Evolutionary conservation across 805 yeast species (phyloP).

Genomic region (Isabelozyma rhagii): DNA sequence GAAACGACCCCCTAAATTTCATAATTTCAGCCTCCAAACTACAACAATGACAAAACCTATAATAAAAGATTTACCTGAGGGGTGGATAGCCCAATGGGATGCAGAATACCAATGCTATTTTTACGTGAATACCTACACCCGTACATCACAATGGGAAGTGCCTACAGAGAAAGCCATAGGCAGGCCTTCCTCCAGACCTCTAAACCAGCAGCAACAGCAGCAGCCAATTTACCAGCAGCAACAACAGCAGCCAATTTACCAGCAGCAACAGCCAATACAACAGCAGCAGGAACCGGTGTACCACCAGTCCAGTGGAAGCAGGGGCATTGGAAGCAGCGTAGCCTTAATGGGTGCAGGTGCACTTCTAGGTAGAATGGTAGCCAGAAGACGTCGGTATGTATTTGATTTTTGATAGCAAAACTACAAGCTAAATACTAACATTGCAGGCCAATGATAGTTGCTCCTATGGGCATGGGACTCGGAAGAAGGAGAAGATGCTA

Average conservation of each 20-base stretch:
- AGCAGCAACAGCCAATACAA: not conserved
- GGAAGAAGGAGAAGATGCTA: not conserved
- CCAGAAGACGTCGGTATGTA: not conserved
- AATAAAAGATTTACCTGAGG: slow-evolving; percentile 19
- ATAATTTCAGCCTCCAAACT: too few species aligned
- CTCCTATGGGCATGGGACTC: not conserved
- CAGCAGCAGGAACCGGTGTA: not conserved
- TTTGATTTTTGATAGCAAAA: not conserved
- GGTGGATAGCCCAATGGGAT: slow-evolving; percentile 36
- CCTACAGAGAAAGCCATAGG: slow-evolving; percentile 10
- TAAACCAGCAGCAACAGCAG: slow-evolving; percentile 2
- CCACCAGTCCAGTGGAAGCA: not conserved
- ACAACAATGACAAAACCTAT: slow-evolving; percentile 1
- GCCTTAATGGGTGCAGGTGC: not conserved
- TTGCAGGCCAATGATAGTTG: not conserved
- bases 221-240: not conserved
- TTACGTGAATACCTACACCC: slow-evolving; percentile 22
- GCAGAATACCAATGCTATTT: slow-evolving; percentile 25
- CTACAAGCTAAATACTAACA: too few species aligned
- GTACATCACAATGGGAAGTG: slow-evolving; percentile 28
- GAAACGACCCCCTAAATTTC: too few species aligned
- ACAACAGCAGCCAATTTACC: not conserved
- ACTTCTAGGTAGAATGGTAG: not conserved
- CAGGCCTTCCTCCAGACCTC: not conserved
- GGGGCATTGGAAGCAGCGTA: not conserved